phyloP scores from a whole-genome alignment of 2,329 filamentous ascomycete species.

The Penicillium verrucosum region DNA sequence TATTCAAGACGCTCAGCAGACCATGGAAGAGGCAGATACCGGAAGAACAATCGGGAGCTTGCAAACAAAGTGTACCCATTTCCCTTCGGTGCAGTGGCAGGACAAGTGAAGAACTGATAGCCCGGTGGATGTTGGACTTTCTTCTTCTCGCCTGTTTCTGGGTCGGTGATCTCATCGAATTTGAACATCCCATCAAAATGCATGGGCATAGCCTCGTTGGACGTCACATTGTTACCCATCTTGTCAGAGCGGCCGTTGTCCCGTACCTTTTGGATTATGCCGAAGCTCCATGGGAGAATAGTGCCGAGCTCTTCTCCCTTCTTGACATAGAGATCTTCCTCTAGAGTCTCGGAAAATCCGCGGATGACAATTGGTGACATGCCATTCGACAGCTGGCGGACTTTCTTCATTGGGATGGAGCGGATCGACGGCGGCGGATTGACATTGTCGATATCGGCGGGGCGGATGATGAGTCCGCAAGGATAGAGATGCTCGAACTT shows the following conservation, averaged over 20 bases:
- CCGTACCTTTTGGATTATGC: constrained; percentile 51
- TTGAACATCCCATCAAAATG: constrained; percentile 60
- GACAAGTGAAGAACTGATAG: constrained; percentile 54
- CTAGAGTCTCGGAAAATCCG: constrained; percentile 49
- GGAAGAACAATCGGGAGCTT: constrained; percentile 50
- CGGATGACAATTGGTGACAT: constrained; percentile 56
- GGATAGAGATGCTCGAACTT: constrained; percentile 49
- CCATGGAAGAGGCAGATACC: constrained; percentile 42
- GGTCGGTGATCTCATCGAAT: constrained; percentile 42
- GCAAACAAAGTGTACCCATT: constrained; percentile 57
- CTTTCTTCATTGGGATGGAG: constrained; percentile 24
- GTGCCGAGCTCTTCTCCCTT: constrained; percentile 50
- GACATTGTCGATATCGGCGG: constrained; percentile 21
- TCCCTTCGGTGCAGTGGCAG: constrained; percentile 44
- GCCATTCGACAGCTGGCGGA: constrained; percentile 45
- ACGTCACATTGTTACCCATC: constrained; percentile 53
- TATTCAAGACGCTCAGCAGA: constrained; percentile 17
- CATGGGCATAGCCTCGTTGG: constrained; percentile 56
- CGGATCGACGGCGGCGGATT: constrained; percentile 23
- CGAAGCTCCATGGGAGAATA: constrained; percentile 54
- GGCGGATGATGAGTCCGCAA: constrained; percentile 24
- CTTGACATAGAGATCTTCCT: constrained; percentile 46
- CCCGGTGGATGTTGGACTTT: constrained; percentile 46
- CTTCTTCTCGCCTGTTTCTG: constrained; percentile 41
- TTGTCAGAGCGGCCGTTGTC: constrained; percentile 46